Conservation (phyloP, 192 early-diverging fungal genomes). For the Coemansia sp. region DNA sequence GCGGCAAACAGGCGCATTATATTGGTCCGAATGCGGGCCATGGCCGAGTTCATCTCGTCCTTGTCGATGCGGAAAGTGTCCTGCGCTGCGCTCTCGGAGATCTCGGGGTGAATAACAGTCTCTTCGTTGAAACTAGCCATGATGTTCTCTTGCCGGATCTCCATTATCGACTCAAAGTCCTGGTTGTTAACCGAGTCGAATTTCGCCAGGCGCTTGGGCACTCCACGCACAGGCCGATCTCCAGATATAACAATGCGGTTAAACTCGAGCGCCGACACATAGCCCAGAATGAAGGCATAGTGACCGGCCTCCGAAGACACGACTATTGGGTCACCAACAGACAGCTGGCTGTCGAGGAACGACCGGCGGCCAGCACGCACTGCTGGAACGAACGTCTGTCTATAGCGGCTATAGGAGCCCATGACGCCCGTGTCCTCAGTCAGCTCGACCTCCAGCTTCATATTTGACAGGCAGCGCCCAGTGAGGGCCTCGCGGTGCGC, state of each 20-base stretch:
- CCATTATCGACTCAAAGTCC: conserved; percentile 47
- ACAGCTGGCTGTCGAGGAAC: conserved; percentile 45
- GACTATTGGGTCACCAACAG: conserved; percentile 78
- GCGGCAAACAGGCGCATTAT: conserved; percentile 71
- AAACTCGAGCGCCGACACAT: conserved; percentile 61
- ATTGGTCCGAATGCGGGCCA: conserved; percentile 74
- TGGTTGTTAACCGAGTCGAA: conserved; percentile 70
- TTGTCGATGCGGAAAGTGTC: conserved; percentile 76
- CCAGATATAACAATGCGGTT: conserved; percentile 61
- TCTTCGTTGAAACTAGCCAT: conserved; percentile 10
- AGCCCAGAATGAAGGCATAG: conserved; percentile 80
- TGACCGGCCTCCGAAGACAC: conserved; percentile 78
- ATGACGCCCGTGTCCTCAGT: conserved; percentile 34
- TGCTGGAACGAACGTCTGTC: conserved; percentile 32
- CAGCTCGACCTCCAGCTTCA: conserved; percentile 35
- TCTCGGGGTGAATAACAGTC: conserved; percentile 32
- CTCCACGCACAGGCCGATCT: conserved; percentile 68
- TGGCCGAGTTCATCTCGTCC: conserved; percentile 76
- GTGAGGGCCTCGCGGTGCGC: conserved; percentile 58
- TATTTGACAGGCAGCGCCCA: conserved; percentile 49
- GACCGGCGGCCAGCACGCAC: conserved; percentile 15
- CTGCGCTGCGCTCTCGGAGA: conserved; percentile 34
- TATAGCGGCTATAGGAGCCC: conserved; percentile 45
- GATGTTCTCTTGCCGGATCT: conserved; percentile 31
- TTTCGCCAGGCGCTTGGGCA: conserved; percentile 56